Evolutionary conservation across 169 alveolate species (phyloP), one percentile per base, ranked within the genome.

Genomic region (Plasmodium gonderi): DNA sequence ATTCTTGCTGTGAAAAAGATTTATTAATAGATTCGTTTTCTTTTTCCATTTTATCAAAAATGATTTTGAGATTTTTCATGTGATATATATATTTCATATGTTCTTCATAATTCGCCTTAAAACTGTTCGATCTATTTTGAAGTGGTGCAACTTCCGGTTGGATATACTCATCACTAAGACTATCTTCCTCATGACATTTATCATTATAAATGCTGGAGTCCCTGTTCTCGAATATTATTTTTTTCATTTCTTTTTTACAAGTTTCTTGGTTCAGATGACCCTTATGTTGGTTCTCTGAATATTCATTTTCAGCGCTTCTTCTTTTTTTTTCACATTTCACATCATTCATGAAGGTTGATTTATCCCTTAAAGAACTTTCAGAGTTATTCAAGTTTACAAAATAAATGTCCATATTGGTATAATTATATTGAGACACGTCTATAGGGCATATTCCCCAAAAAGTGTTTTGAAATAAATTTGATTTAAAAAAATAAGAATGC

Each of bases 361-460:
- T 26, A 23, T 31, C 3, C 65, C 75, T 31, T 78, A 20, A 3
- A 33, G 47, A 17, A 47, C 26, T 78, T 29, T 64, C 64, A 36
- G 69, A 11, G 31, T 45, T 14, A 20, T 80, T 45, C 4, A 69
- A 82, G 60, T 67, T 44, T 29, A 82, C 40, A 54, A 82, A 82
- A 31, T 29, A 60, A n/a, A 69, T 38, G 5, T 69, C 65, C 33
- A 75, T 33, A 33, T 31, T 40, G 14, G 75, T 69, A 17, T 11
- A 12, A 26, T 33, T 23, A 40, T 60, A 38, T 11, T 65, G 94
- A 20, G 81, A 38, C 1, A 90, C 77, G 60, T 90, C 94, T 17
- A 90, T 79, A 11, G 94, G 94, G 44, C 94, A 90, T 45, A 90
- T 78, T 12, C 94, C 94, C 94, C 94, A 90, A 90, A 90, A 78